These are phyloP conservation scores for Neofusicoccum sp. DNA, from an alignment of 2,329 filamentous ascomycete species.

Conservation along the genomic window DNA sequence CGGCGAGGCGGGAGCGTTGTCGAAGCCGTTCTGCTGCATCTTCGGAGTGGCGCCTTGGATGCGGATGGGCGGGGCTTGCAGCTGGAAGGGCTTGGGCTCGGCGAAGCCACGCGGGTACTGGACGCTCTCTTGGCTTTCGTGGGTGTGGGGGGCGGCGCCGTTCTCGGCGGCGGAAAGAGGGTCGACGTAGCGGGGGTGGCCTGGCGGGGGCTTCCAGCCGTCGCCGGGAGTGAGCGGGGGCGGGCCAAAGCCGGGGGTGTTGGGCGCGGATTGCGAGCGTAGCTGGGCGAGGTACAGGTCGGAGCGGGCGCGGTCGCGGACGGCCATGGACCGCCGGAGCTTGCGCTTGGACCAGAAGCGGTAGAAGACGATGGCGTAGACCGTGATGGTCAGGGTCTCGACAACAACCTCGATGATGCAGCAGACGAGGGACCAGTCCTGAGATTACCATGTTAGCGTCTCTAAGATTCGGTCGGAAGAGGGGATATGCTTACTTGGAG, in stretches of 20 bases:
- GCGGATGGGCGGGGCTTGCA: constrained; percentile 81
- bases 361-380: constrained; percentile 96
- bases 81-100: constrained; percentile 69
- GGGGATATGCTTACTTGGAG: constrained; percentile 64
- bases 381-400: constrained; percentile 84
- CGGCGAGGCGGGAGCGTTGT: constrained; percentile 28
- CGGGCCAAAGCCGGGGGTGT: constrained; percentile 82
- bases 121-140: constrained; percentile 58
- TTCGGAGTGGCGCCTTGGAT: constrained; percentile 78
- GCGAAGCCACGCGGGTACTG: constrained; percentile 48
- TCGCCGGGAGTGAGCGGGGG: constrained; percentile 62
- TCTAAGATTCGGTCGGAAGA: neutral
- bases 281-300: constrained; percentile 83
- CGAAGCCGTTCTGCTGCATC: constrained; percentile 65
- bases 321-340: constrained; percentile 94
- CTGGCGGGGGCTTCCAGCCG: constrained; percentile 50
- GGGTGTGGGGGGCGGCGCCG: constrained; percentile 48
- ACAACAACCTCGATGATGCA: constrained; percentile 96
- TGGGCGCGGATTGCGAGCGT: constrained; percentile 80
- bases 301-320: constrained; percentile 89
- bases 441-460: constrained; percentile 26
- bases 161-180: constrained; percentile 49
- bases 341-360: constrained; percentile 96
- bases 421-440: constrained; percentile 96
- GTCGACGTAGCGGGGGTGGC: constrained; percentile 47